These are phyloP conservation scores for Aspergillus coremiiformis DNA, from an alignment of 495 filamentous ascomycete species.

Conservation along the genomic window DNA sequence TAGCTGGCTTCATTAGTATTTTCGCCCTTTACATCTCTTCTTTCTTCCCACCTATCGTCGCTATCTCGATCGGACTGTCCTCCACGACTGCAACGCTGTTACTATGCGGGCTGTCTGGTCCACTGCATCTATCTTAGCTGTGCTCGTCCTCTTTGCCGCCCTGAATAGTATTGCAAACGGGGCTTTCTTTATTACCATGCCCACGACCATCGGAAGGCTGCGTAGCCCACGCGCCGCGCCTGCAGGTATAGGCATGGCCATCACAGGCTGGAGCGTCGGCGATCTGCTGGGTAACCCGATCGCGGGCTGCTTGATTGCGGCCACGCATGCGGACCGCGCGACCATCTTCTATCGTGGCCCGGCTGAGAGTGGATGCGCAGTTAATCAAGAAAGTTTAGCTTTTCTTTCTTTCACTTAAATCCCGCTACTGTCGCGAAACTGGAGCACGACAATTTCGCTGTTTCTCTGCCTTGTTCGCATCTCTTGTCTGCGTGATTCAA, in stretches of 20 bases:
- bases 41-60: background rate
- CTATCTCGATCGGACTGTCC: background rate
- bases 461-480: too few species aligned
- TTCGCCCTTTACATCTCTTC: background rate
- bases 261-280: background rate
- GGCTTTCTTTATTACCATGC: conserved; percentile 1
- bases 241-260: background rate
- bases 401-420: too few species aligned
- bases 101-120: conserved; percentile 1
- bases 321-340: background rate
- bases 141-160: background rate
- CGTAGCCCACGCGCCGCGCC: background rate
- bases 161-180: background rate
- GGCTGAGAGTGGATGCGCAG: background rate
- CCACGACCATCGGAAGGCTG: background rate
- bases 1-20: background rate
- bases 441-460: too few species aligned
- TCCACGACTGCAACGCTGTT: background rate
- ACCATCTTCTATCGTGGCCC: background rate
- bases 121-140: background rate
- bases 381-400: background rate
- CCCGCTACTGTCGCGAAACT: too few species aligned
- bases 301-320: background rate
- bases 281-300: background rate
- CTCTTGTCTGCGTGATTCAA: too few species aligned